Conservation (phyloP, 208 protist species). For the Wallacemonas collosoma region DNA sequence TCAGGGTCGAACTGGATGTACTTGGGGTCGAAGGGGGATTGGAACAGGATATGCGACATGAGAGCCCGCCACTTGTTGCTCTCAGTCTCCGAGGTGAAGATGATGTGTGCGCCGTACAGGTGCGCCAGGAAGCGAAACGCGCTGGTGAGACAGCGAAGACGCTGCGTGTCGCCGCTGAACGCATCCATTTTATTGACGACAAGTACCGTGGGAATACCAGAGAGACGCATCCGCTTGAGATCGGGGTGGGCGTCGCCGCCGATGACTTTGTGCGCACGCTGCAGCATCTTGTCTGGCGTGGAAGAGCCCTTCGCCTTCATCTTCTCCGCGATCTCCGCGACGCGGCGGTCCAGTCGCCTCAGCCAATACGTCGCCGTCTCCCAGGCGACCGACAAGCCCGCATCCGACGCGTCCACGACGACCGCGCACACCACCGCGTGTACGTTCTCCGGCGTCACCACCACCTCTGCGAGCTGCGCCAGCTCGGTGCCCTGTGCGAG, state of each 20-base stretch:
- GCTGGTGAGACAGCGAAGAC: slow-evolving; percentile 61
- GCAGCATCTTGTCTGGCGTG: slow-evolving; percentile 80
- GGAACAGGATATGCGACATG: slow-evolving; percentile 80
- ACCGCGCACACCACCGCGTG: slow-evolving; percentile 70
- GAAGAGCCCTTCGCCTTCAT: slow-evolving; percentile 80
- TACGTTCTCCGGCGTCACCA: slow-evolving; percentile 86
- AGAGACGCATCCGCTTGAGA: slow-evolving; percentile 69
- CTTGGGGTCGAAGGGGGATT: slow-evolving; percentile 68
- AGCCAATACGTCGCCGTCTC: slow-evolving; percentile 78
- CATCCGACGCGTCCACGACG: slow-evolving; percentile 75
- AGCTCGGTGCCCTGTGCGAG: slow-evolving; percentile 85
- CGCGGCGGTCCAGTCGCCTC: slow-evolving; percentile 67
- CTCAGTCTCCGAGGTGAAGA: slow-evolving; percentile 71
- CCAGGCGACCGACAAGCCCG: slow-evolving; percentile 54
- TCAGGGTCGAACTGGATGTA: slow-evolving; percentile 77
- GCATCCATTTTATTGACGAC: slow-evolving; percentile 87
- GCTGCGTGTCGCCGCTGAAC: slow-evolving; percentile 52
- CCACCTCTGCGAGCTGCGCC: slow-evolving; percentile 82
- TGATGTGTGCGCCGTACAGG: slow-evolving; percentile 75
- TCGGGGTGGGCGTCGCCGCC: slow-evolving; percentile 81
- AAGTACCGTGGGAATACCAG: slow-evolving; percentile 82
- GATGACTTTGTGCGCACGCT: slow-evolving; percentile 53
- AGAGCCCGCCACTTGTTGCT: slow-evolving; percentile 58
- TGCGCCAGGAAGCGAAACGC: slow-evolving; percentile 84
- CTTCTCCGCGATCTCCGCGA: slow-evolving; percentile 62